These are phyloP conservation scores for Xylogone sp. DNA, from an alignment of 2,329 filamentous ascomycete genomes.

Conservation along the genomic window DNA sequence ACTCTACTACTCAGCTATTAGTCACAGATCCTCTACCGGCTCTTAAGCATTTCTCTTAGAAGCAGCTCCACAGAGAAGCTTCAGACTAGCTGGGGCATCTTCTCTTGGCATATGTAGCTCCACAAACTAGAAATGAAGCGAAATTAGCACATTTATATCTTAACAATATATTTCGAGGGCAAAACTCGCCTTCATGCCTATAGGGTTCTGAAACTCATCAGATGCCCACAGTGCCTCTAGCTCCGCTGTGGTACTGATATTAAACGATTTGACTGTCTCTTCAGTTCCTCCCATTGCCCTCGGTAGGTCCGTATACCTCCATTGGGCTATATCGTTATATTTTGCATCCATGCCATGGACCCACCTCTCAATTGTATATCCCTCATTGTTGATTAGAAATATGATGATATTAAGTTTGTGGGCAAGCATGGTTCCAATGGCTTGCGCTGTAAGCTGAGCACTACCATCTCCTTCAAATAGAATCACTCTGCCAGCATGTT, in stretches of 20 bases:
- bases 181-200: background rate
- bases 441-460: constrained; percentile 78
- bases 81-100: constrained; percentile 67
- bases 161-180: too few species aligned
- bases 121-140: too few species aligned
- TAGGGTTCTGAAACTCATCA: background rate
- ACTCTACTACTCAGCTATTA: too few species aligned
- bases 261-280: constrained; percentile 55
- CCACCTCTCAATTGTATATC: constrained; percentile 81
- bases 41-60: background rate
- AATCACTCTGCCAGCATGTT: background rate
- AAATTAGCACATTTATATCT: too few species aligned
- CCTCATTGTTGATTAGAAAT: constrained; percentile 81
- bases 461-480: constrained; percentile 73
- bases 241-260: constrained; percentile 63
- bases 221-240: constrained; percentile 55
- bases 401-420: constrained; percentile 70
- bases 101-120: constrained; percentile 75
- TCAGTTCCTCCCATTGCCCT: constrained; percentile 59
- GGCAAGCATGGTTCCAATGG: constrained; percentile 75
- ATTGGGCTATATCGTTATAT: constrained; percentile 76
- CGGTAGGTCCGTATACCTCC: constrained; percentile 67
- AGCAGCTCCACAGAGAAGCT: constrained; percentile 31
- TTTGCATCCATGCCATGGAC: constrained; percentile 74
- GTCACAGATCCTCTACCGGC: too few species aligned